phyloP scores from a whole-genome alignment of 768 basidiomycete species.

The Zangia roseola region DNA sequence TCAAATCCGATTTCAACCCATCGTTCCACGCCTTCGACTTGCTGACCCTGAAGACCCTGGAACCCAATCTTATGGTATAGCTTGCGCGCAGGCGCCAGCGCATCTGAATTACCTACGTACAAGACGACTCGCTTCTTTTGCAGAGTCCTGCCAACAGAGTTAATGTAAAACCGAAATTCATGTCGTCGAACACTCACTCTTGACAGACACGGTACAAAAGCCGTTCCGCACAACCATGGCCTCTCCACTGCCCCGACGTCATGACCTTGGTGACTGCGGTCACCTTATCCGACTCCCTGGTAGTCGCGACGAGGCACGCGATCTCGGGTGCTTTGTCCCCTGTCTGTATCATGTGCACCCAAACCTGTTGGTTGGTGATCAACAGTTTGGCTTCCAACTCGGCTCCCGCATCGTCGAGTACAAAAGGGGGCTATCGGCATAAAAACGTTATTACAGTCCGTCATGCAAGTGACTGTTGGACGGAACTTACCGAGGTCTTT shows the following conservation, averaged over 20 bases:
- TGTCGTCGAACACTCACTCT: conserved; percentile 37
- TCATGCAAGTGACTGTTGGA: neutral
- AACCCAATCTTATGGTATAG: conserved; percentile 23
- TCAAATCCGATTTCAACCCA: conserved; percentile 22
- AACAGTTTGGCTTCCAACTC: conserved; percentile 49
- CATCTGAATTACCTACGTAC: conserved; percentile 50
- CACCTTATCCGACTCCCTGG: conserved; percentile 52
- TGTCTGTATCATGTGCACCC: conserved; percentile 52
- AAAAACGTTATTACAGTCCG: neutral
- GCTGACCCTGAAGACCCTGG: conserved; percentile 16
- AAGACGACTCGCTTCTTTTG: conserved; percentile 38
- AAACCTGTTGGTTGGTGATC: conserved; percentile 48
- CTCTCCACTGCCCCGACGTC: conserved; percentile 51
- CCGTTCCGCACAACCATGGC: conserved; percentile 54
- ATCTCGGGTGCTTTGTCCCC: conserved; percentile 35
- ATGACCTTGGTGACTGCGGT: conserved; percentile 71
- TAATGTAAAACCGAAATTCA: neutral
- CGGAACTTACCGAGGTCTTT: conserved; percentile 50
- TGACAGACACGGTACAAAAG: conserved; percentile 56
- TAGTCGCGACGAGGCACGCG: conserved; percentile 69
- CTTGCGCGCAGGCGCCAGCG: conserved; percentile 17
- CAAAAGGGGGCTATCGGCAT: conserved; percentile 51
- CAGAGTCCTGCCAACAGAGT: conserved; percentile 29
- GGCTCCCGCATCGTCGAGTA: conserved; percentile 43
- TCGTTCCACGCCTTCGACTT: conserved; percentile 13